Evolutionary conservation across 2,329 filamentous ascomycete species (phyloP).

Genomic region (Xylaria sp.): DNA sequence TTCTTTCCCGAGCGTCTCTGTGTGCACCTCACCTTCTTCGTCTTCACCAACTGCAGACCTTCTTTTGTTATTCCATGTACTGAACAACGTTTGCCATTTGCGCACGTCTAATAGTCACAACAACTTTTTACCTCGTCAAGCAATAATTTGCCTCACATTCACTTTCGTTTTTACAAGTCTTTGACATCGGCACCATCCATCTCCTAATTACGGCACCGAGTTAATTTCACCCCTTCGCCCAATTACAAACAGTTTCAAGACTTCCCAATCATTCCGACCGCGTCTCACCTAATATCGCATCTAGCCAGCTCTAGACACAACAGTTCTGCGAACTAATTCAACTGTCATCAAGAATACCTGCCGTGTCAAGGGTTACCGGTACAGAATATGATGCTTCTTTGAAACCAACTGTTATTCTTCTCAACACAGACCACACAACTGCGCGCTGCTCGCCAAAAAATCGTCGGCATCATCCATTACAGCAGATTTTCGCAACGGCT

Average conservation of each 20-base stretch:
- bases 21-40: conserved; percentile 39
- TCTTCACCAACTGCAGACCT: conserved; percentile 48
- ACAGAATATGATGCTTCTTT: conserved; percentile 44
- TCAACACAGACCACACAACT: conserved; percentile 30
- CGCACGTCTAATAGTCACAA: conserved; percentile 23
- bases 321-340: not conserved
- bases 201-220: conserved; percentile 43
- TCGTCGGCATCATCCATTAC: conserved; percentile 12
- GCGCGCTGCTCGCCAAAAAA: conserved; percentile 18
- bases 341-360: conserved; percentile 38
- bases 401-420: conserved; percentile 36
- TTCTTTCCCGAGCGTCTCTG: conserved; percentile 32
- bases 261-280: conserved; percentile 31
- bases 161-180: conserved; percentile 32
- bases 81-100: conserved; percentile 5
- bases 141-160: conserved; percentile 37
- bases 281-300: conserved; percentile 31
- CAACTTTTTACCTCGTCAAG: conserved; percentile 31
- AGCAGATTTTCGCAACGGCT: conserved; percentile 35
- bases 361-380: conserved; percentile 44
- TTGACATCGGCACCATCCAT: conserved; percentile 26
- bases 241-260: conserved; percentile 37
- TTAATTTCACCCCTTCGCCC: conserved; percentile 42
- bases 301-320: conserved; percentile 7
- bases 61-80: conserved; percentile 44